These are phyloP conservation scores for Populus simonii DNA, from an alignment of 345 rosid species.

Conservation along the genomic window DNA sequence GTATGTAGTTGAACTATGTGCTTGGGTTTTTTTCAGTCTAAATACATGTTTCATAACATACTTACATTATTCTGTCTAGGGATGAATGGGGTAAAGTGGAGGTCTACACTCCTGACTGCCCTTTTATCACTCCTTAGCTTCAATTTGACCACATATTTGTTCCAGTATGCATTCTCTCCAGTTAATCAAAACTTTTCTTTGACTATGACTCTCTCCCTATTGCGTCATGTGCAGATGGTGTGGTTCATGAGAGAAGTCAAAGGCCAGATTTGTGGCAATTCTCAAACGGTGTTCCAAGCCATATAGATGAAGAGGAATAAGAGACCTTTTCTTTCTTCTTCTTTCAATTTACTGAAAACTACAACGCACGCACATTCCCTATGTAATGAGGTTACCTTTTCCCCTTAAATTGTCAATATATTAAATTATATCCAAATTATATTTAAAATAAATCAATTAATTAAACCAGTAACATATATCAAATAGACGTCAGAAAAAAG, in stretches of 20 bases:
- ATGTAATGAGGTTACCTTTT: background rate
- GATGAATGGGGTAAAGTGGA: too few relatives aligned
- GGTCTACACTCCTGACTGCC: too few relatives aligned
- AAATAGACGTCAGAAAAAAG: too few relatives aligned
- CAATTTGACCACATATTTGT: background rate
- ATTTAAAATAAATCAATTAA: background rate
- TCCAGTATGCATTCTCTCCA: background rate
- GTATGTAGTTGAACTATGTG: too few relatives aligned
- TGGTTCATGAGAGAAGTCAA: background rate
- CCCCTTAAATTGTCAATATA: too few relatives aligned
- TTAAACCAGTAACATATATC: background rate
- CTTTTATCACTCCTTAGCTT: background rate
- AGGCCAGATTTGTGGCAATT: background rate
- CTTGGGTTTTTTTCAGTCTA: too few relatives aligned
- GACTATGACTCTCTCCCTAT: background rate
- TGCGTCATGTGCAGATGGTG: background rate
- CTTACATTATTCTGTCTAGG: too few relatives aligned
- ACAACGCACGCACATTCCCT: background rate
- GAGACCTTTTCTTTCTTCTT: background rate
- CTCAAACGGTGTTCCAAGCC: background rate
- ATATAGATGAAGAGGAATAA: background rate
- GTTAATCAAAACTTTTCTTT: background rate
- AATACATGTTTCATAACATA: too few relatives aligned
- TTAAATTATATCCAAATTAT: background rate
- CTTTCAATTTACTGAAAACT: background rate